Evolutionary conservation across 2,329 filamentous ascomycete species (phyloP), one percentile per base, ranked within the genome.

Genomic region (Daldinia sp.): DNA sequence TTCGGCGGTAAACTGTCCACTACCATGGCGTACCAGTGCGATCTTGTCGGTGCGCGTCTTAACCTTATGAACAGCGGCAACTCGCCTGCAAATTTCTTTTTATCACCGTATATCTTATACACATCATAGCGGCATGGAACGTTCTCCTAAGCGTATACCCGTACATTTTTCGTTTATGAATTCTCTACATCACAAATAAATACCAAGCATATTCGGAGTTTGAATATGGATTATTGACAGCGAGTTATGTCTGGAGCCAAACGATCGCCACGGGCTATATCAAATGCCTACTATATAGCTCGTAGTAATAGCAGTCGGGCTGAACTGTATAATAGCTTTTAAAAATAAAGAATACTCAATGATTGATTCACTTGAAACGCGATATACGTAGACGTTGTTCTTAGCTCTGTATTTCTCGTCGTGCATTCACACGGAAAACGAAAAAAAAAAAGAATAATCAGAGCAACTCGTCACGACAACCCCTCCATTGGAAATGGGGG

Each of bases 401-500:
- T 1, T 2, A 48, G 20, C 23, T 48, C 2, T 28, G 6, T 28
- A 48, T 26, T 23, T 48, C 23, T 39, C 12, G 37, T 12, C 37
- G 4, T n/a, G 37, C 6, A n/a, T 39, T 12, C 13, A 39, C 7
- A 20, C 41, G 6, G 4, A 20, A 20, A 42, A 26, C 4, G 6
- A 50, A 37, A 18, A 35, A 42, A 50, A 20, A 13, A 15, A 23
- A 26, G 10, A 46, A 44, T 18, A 9, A 12, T 9, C 7, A 54
- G 13, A 35, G 51, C 51, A 54, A 54, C 51, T 37, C 33, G 33
- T 54, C 18, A 39, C 15, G 44, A 28, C 20, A 13, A 33, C 6
- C 53, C 23, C 48, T 56, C 41, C 39, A 48, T 56, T 46, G 33
- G 23, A 44, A 59, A 59, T 13, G 23, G 50, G 48, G 30, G 50